Base-by-base conservation (phyloP, 305 asterid genomes). In the Andrographis paniculata region DNA sequence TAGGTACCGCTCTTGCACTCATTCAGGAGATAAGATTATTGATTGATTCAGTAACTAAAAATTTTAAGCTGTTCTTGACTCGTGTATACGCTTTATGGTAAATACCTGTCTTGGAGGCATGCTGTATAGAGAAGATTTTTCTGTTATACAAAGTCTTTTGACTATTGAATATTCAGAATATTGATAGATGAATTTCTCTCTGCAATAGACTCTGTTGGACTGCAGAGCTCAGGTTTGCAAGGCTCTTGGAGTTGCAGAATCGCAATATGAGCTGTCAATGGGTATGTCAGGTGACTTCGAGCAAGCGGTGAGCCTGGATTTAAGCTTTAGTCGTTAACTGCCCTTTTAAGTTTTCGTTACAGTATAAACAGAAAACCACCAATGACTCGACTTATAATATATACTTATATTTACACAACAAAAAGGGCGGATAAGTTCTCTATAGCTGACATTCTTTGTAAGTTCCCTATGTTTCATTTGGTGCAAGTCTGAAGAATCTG, bases 261-360 rank as follows among this genome's bases (percentile, higher is more conserved):
- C 75, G 35, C 77, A 65, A 41, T 80, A 87, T 48, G 96, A 78
- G 73, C 56, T 83, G 36, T 87, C 96, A 60, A 87, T 87, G 94
- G 96, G 96, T 74, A 87, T 87, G 96, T 87, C 96, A 30, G 76
- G 77, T 59, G 96, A 87, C 68, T 87, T 83, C 44, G 96, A 83
- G 66, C 79, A 70, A 69, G 96, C 96, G 66, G 95, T 87, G 61
- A 62, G 78, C 14, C 43, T 4, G 0, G 1, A 42, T 28, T 42
- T 41, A 37, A 24, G 20, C 40, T 15, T 38, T 15, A 15, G 2
- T 23, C 39, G n/a, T 41, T 45, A 22, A 7, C 14, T 17, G 23
- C n/a, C 1, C 13, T 6, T 37, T 28, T 14, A 12, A 45, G 37
- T 17, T 15, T 5, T 28, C 6, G 10, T 23, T 36, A 23, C 9